Conservation (phyloP, 2,329 filamentous ascomycete species). For the Cyanodermella asteris region DNA sequence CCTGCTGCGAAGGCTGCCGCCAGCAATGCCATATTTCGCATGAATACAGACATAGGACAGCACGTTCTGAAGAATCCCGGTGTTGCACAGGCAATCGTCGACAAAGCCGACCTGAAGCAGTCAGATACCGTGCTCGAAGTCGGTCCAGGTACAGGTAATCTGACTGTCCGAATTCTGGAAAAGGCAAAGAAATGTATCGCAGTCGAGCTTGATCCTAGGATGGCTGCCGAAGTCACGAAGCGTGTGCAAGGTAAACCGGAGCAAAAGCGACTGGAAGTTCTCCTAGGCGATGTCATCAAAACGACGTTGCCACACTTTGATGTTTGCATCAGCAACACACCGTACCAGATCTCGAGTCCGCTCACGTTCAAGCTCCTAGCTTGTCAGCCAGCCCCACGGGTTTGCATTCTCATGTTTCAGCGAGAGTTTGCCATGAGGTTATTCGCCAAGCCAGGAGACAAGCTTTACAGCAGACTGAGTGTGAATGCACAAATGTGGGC, state of each 20-base stretch:
- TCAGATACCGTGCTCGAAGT: constrained; percentile 80
- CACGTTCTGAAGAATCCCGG: constrained; percentile 88
- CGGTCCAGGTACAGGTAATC: constrained; percentile 70
- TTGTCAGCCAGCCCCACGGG: constrained; percentile 58
- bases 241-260: constrained; percentile 77
- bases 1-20: constrained; percentile 25
- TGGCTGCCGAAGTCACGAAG: constrained; percentile 88
- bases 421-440: constrained; percentile 81
- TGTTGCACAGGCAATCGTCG: constrained; percentile 59
- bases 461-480: constrained; percentile 71
- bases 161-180: constrained; percentile 76
- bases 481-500: constrained; percentile 92
- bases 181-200: constrained; percentile 66
- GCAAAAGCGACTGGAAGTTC: constrained; percentile 64
- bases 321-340: constrained; percentile 63
- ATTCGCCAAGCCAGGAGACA: constrained; percentile 69
- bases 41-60: constrained; percentile 77
- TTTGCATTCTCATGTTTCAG: constrained; percentile 88
- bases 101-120: constrained; percentile 77
- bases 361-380: constrained; percentile 79
- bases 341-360: constrained; percentile 68
- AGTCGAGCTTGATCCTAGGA: constrained; percentile 84
- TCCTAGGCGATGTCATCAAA: constrained; percentile 88
- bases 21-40: constrained; percentile 81
- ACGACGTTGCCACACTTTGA: constrained; percentile 59